Conservation (phyloP, 2,329 filamentous ascomycete genomes). For the Aureobasidium subglaciale region DNA sequence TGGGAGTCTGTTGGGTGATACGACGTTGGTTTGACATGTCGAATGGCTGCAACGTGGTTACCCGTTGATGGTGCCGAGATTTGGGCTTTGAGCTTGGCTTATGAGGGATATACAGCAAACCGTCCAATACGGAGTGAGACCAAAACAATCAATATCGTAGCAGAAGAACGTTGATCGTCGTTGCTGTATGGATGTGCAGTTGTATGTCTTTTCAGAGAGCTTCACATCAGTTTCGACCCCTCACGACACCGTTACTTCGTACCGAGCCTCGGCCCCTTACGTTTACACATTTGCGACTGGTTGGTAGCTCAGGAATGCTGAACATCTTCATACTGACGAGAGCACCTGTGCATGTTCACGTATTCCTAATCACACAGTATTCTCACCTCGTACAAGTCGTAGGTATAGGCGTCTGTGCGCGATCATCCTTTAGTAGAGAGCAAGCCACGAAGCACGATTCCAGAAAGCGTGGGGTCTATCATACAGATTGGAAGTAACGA, state of each 20-base stretch:
- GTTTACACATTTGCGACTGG: no score
- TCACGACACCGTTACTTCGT: background rate
- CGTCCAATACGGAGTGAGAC: background rate
- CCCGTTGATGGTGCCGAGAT: conserved; percentile 3
- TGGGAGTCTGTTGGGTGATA: conserved; percentile 10
- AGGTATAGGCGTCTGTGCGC: no score
- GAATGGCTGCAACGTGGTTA: conserved; percentile 7
- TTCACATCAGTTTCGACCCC: background rate
- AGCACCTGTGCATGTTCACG: no score
- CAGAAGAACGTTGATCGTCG: background rate
- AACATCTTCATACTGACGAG: no score
- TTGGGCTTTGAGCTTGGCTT: background rate
- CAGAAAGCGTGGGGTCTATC: no score
- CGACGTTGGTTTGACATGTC: conserved; percentile 11
- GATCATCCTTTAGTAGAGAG: no score
- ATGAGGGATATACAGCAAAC: conserved; percentile 5
- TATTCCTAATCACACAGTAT: no score
- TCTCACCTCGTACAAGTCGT: no score
- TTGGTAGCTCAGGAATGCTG: background rate
- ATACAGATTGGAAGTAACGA: no score
- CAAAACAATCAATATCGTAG: conserved; percentile 10
- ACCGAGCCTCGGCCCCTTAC: background rate
- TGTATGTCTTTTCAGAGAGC: background rate
- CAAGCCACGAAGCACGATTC: no score
- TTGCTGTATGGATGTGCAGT: background rate